Evolutionary conservation across 345 rosid genomes (phyloP), one percentile per base, ranked within the genome.

Genomic region (Turnera subulata): DNA sequence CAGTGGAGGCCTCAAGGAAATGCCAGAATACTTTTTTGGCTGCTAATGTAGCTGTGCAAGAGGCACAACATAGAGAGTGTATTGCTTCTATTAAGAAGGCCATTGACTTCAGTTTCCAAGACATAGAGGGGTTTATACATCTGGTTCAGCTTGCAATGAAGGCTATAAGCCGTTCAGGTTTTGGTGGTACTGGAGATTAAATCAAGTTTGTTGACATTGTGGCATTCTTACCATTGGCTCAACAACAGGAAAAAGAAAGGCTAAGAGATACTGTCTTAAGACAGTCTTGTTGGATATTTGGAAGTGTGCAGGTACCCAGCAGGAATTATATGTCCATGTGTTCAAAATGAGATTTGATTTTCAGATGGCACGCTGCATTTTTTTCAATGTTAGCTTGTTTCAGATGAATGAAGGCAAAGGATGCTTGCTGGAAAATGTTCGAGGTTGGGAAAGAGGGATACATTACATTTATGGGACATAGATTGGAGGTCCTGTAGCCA

Each of bases 1-100:
- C 90, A 9, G 65, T 88, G 88, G 95, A 82, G 57, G 98, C 95
- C 50, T 85, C 89, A 50, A 78, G 69, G 61, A 91, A 85, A 66
- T 79, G 79, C 53, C 86, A 58, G 50, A 68, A 38, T 64, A 77
- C 88, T 56, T 77, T 84, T 68, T 67, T 53, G 50, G 77, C 81
- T 17, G 79, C 77, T 50, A 69, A 49, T 61, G 64, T 61, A 37
- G 53, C 39, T 59, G 59, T 68, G 69, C 79, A 73, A 65, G 79
- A 72, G 65, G 64, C 74, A 14, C 60, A 66, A 70, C 71, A 72
- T 33, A 67, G 43, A 59, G 79, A 82, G 42, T 76, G 59, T 56
- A 48, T 81, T 44, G 37, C 76, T 54, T 71, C 82, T 61, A 62
- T 88, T 61, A 84, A 66, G 72, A 78, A 68, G 66, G 91, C 69